Evolutionary conservation across 2,329 filamentous ascomycete species (phyloP).

Genomic region (Clarireedia monteithiana): DNA sequence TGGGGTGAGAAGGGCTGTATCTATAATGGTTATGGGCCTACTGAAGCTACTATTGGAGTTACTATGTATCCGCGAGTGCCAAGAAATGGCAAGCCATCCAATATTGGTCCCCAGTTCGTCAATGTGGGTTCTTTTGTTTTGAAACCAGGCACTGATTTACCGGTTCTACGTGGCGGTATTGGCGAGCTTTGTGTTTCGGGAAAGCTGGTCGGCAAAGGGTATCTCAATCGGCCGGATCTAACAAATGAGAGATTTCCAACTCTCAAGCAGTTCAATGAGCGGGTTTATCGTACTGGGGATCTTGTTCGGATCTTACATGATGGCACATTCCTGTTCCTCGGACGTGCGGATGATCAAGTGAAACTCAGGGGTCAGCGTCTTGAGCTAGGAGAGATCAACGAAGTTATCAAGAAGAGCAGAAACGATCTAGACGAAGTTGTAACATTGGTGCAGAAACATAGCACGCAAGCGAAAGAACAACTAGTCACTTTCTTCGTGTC

Average conservation of each 20-base stretch:
- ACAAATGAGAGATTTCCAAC: conserved; percentile 69
- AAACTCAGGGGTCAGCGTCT: conserved; percentile 85
- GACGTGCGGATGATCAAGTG: conserved; percentile 83
- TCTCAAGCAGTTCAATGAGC: conserved; percentile 46
- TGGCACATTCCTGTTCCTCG: conserved; percentile 78
- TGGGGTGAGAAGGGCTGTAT: conserved; percentile 79
- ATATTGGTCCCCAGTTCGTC: conserved; percentile 79
- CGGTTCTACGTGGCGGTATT: conserved; percentile 69
- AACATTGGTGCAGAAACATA: conserved; percentile 68
- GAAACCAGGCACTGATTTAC: conserved; percentile 56
- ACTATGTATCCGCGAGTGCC: conserved; percentile 85
- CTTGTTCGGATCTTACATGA: conserved; percentile 75
- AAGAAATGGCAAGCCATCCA: conserved; percentile 68
- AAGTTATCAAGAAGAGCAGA: conserved; percentile 62
- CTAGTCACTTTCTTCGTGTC: conserved; percentile 68
- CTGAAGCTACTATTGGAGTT: conserved; percentile 86
- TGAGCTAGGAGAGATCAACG: conserved; percentile 87
- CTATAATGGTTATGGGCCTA: conserved; percentile 89
- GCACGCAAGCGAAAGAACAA: conserved; percentile 68
- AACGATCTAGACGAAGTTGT: conserved; percentile 55
- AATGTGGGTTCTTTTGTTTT: conserved; percentile 84
- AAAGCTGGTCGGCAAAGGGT: conserved; percentile 80
- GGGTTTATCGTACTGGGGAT: conserved; percentile 83
- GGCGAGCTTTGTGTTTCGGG: conserved; percentile 88
- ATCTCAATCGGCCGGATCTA: conserved; percentile 72